phyloP scores from a whole-genome alignment of 495 filamentous ascomycete species.

The Hyphodiscus hymeniophilus region DNA sequence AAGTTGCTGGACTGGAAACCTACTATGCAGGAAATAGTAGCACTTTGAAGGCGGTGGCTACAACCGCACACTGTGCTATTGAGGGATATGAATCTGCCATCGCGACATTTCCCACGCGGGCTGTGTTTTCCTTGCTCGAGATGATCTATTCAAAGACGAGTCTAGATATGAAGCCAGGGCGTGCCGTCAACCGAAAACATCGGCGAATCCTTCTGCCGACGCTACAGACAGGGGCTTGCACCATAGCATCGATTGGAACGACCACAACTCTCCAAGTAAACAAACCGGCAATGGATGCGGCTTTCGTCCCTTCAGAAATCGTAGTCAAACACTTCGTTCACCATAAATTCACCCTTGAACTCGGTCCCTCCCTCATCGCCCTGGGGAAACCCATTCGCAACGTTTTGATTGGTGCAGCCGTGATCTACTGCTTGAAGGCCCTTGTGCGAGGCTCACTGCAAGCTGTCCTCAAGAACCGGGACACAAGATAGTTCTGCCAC shows the following conservation, averaged over 20 bases:
- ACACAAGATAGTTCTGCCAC: conserved; percentile 3
- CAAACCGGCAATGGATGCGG: conserved; percentile 17
- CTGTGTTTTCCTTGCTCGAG: background rate
- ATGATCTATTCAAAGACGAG: background rate
- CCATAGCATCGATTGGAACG: conserved; percentile 1
- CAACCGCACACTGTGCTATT: conserved; percentile 76
- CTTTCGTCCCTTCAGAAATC: conserved; percentile 21
- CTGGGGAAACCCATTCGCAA: conserved; percentile 21
- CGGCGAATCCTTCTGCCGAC: background rate
- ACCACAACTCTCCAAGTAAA: too few species aligned
- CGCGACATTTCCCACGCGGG: conserved; percentile 20
- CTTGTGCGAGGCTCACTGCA: conserved; percentile 18
- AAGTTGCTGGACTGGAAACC: conserved; percentile 29
- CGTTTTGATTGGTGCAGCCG: conserved; percentile 12
- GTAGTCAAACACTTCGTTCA: conserved; percentile 20
- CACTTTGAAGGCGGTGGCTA: conserved; percentile 85
- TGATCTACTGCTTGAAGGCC: conserved; percentile 14
- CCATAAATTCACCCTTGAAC: conserved; percentile 22
- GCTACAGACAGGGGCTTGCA: too few species aligned
- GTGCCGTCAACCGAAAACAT: too few species aligned
- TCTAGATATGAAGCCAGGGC: background rate
- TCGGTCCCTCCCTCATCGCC: conserved; percentile 17
- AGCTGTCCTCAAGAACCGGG: conserved; percentile 23
- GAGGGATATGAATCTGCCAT: conserved; percentile 84
- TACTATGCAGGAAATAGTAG: conserved; percentile 96